phyloP scores from a whole-genome alignment of 345 rosid species.

The Rhodamnia rubescens region DNA sequence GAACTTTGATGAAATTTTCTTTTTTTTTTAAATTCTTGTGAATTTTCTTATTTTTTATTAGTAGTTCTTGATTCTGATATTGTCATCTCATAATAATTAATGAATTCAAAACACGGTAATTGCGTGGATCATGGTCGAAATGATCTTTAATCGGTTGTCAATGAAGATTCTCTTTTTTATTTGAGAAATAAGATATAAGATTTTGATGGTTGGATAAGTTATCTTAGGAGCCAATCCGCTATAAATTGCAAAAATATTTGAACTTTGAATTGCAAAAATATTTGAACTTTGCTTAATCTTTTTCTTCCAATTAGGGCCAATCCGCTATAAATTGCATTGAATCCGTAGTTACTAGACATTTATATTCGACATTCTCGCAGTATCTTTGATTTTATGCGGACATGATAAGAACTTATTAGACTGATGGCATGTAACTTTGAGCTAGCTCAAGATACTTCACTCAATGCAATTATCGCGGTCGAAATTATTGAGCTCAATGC shows the following conservation, averaged over 20 bases:
- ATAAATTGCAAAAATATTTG: background rate
- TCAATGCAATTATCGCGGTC: background rate
- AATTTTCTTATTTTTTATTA: no score
- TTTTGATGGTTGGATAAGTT: background rate
- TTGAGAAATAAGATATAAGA: background rate
- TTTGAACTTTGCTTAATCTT: background rate
- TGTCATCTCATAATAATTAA: no score
- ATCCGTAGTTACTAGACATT: background rate
- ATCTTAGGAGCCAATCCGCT: background rate
- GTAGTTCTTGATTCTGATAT: no score
- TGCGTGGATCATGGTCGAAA: no score
- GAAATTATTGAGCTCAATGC: background rate
- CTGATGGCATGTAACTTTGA: fast-evolving
- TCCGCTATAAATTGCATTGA: no score
- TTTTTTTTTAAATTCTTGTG: no score
- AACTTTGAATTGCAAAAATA: background rate
- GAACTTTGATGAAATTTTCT: no score
- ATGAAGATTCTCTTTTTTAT: no score
- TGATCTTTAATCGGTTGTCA: no score
- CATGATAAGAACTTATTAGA: background rate
- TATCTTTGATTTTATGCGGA: fast-evolving
- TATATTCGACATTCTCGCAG: background rate
- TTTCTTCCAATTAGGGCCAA: background rate
- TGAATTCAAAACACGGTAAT: no score
- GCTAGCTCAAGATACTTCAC: background rate